Evolutionary conservation across 306 rosid genomes (phyloP), one percentile per base, ranked within the genome.

Genomic region (Medicago lupulina): DNA sequence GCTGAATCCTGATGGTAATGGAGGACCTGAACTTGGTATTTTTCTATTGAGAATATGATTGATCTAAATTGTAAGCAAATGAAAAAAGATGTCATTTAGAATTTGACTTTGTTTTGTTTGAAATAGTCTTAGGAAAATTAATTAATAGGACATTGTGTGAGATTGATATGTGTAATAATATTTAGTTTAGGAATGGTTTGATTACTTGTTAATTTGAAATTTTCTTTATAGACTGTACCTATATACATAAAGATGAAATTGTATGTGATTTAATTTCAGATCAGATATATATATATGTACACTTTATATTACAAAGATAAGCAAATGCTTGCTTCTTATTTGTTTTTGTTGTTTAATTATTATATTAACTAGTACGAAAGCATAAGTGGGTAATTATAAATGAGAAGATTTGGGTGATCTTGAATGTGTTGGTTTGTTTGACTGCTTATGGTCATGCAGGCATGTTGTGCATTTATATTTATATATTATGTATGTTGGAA

Each of bases 1-100:
- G 98, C 68, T 91, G 89, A 94, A 94, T 51, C 98, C 98, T 1
- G 98, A 94, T 47, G 96, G 95, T 19, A 88, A 85, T 70, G 96
- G 92, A 25, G 92, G 96, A 21, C 92, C 98, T n/a, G 98, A 94
- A 63, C 96, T 94, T 41, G 90, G 96, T 68, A 92, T 94, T 79
- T 93, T 94, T 72, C 86, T 94, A 0, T 86, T 94, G 18, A 89
- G 98, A 84, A 76, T 89, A 73, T 93, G 86, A 64, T 51, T 9
- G 7, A 9, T 85, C 46, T 0, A 63, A 8, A 36, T 62, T 65
- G 46, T 14, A 28, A 47, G 40, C 4, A 11, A 19, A n/a, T 62
- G 64, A n/a, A 70, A 17, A 34, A 16, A 6, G 13, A 10, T 19
- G 55, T 71, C 8, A 17, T n/a, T 16, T 5, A 58, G 53, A 58